Conservation (phyloP, 371 early-diverging fungal species). For the Rhizopus stolonifer region DNA sequence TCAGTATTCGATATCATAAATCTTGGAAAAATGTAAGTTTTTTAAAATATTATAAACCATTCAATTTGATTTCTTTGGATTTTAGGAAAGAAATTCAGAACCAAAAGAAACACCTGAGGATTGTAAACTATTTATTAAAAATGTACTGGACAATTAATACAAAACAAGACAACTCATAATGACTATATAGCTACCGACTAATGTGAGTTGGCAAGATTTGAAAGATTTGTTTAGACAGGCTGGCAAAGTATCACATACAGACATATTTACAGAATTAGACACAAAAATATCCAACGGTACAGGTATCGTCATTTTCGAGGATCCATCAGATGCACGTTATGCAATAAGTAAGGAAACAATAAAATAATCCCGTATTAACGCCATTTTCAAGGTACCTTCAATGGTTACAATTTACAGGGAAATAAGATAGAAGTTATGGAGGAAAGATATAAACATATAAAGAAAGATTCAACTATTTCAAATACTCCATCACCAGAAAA, state of each 20-base stretch:
- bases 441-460: slow-evolving; percentile 43
- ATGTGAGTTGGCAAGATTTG: slow-evolving; percentile 80
- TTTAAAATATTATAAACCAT: too few species aligned
- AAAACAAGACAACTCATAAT: not conserved
- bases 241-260: slow-evolving; percentile 71
- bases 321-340: slow-evolving; percentile 64
- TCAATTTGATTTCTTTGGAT: too few species aligned
- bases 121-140: slow-evolving; percentile 67
- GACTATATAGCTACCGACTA: slow-evolving; percentile 66
- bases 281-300: slow-evolving; percentile 66
- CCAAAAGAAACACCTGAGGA: slow-evolving; percentile 52
- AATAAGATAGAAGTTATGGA: slow-evolving; percentile 76
- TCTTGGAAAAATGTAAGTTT: slow-evolving; percentile 41
- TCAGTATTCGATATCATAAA: slow-evolving; percentile 60
- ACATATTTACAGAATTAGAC: slow-evolving; percentile 67
- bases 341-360: slow-evolving; percentile 59
- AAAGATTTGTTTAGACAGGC: slow-evolving; percentile 81
- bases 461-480: slow-evolving; percentile 3
- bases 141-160: slow-evolving; percentile 46
- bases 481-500: not conserved
- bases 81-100: slow-evolving; percentile 60
- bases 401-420: slow-evolving; percentile 79
- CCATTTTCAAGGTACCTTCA: slow-evolving; percentile 53
- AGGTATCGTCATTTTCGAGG: slow-evolving; percentile 73
- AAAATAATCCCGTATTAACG: not conserved